phyloP scores from a whole-genome alignment of 1,284 basidiomycete species.

The Puccinia horiana region DNA sequence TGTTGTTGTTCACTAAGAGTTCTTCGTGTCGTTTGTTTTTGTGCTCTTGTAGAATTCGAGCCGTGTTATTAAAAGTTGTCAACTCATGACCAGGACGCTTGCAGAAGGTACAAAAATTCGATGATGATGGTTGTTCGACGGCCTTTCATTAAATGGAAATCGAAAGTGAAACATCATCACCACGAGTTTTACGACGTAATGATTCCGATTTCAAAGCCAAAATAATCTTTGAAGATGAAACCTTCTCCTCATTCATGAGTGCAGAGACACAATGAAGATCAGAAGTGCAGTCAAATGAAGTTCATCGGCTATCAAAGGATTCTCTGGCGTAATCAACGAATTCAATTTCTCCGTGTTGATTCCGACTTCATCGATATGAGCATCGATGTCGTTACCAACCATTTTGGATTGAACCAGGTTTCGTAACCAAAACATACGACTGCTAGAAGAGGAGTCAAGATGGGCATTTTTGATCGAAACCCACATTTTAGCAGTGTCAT shows the following conservation, averaged over 20 bases:
- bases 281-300: neutral
- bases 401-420: neutral
- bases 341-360: neutral
- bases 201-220: neutral
- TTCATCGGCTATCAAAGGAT: neutral
- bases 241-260: neutral
- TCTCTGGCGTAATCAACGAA: neutral
- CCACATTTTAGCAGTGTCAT: too few species aligned
- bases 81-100: neutral
- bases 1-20: neutral
- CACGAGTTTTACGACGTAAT: neutral
- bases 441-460: neutral
- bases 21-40: neutral
- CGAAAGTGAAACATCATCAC: neutral
- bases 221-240: neutral
- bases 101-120: neutral
- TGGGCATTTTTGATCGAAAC: too few species aligned
- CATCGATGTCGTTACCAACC: neutral
- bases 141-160: neutral
- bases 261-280: neutral
- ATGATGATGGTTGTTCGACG: neutral
- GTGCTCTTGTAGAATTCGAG: neutral
- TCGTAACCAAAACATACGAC: neutral
- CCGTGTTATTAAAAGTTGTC: neutral
- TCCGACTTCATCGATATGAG: neutral